Evolutionary conservation across 441 rosid genomes (phyloP).

Genomic region (Adansonia grandidieri): DNA sequence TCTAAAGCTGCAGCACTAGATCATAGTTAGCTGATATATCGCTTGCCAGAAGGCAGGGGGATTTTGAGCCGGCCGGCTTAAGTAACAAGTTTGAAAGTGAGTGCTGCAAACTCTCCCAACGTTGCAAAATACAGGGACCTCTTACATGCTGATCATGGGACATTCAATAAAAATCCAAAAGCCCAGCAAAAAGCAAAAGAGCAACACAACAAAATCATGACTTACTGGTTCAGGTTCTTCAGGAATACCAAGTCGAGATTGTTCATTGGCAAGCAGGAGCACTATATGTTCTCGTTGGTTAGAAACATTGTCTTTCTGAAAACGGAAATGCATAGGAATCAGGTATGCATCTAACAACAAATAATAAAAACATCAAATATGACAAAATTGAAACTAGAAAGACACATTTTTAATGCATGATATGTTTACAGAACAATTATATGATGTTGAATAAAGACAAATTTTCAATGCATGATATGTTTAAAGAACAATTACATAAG

Average conservation of each 20-base stretch:
- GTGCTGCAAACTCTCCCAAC: conserved; percentile 5
- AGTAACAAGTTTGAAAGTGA: not conserved
- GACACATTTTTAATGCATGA: not conserved
- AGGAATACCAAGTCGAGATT: conserved; percentile 76
- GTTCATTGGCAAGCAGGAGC: conserved; percentile 95
- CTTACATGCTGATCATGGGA: conserved; percentile 1
- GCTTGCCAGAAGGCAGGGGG: not conserved
- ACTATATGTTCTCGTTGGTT: conserved; percentile 96
- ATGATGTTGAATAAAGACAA: too few relatives aligned
- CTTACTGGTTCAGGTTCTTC: conserved; percentile 79
- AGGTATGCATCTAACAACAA: not conserved
- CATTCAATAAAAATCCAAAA: not conserved
- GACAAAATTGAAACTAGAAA: not conserved
- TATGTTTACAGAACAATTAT: not conserved
- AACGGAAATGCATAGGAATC: conserved; percentile 31
- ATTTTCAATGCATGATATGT: conserved; percentile 13
- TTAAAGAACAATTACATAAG: conserved; percentile 6
- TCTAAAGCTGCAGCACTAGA: not conserved
- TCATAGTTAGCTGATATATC: not conserved
- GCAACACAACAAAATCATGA: conserved; percentile 22
- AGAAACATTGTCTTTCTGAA: conserved; percentile 91
- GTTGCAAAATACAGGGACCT: not conserved
- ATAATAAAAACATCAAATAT: not conserved
- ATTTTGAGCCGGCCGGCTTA: not conserved
- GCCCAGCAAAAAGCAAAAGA: not conserved